Evolutionary conservation across 108 stramenopile genomes (phyloP), one percentile per base, ranked within the genome.

Genomic region (Cylindrotheca closterium): DNA sequence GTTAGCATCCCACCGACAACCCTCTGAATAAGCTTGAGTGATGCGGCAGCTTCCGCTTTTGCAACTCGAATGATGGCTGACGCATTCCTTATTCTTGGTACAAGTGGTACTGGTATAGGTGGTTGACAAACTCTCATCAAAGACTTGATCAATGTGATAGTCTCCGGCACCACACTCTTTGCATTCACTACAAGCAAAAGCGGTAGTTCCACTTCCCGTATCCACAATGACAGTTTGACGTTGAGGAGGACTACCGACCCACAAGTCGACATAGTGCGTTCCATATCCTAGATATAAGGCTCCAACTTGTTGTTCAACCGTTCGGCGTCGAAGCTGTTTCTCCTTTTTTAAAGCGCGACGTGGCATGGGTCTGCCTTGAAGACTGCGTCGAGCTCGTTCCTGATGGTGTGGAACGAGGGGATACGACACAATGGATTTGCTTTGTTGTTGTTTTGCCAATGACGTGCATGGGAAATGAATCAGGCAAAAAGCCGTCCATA

Each of bases 181-280:
- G 57, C 98, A 98, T 48, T 79, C 94, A 25, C 66, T 67, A 71
- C 96, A 97, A 8, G 98, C 96, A 74, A 98, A 98, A 52, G 96
- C 96, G 17, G 98, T 98, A 50, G 87, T 82, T 7, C 85, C 84
- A 22, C 77, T 79, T 0, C 96, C 96, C 19, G 98, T 98, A 73
- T 97, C 96, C 60, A 98, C 92, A 70, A 98, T 98, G 54, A 98
- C 93, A 10, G 96, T 96, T 62, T 96, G 96, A 0, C 98, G 81
- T 71, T 98, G 98, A 33, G 96, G 87, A 8, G 98, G 96, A 5
- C 93, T 87, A 17, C 98, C 98, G 3, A 88, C 86, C 88, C 94
- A 98, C 3, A 96, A 67, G 65, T 97, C 94, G 46, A 89, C 83
- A 64, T 96, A 97, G 67, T 98, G 98, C 1, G 98, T 74, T 48